These are phyloP conservation scores for Wickerhamiella nectarea DNA, from an alignment of 805 yeast genomes.

Conservation along the genomic window DNA sequence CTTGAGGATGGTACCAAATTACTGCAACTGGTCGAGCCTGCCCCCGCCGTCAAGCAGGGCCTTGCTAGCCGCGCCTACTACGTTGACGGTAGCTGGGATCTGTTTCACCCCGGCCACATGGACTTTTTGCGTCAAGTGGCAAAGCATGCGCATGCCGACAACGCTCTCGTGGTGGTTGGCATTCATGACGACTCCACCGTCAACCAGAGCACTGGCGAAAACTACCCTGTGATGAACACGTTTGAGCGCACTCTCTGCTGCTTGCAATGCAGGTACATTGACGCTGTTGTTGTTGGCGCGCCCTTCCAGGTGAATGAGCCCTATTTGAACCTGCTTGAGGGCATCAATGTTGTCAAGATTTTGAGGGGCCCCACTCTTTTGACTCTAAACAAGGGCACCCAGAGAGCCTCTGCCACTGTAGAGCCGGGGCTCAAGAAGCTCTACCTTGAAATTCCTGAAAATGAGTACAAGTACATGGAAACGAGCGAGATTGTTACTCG, in stretches of 20 bases:
- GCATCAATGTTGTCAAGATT: conserved; percentile 30
- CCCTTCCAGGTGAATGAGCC: conserved; percentile 28
- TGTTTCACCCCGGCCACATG: conserved; percentile 89
- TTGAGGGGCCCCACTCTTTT: conserved; percentile 46
- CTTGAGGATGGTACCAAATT: conserved; percentile 4
- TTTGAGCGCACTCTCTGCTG: conserved; percentile 80
- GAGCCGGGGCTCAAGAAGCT: conserved; percentile 24
- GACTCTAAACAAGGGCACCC: conserved; percentile 24
- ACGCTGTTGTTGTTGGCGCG: conserved; percentile 60
- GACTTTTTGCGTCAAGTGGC: conserved; percentile 45
- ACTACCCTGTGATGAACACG: conserved; percentile 74
- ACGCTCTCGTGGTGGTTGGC: conserved; percentile 50
- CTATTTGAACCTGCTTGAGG: conserved; percentile 30
- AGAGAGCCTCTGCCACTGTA: conserved; percentile 11
- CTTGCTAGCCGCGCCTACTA: conserved; percentile 30
- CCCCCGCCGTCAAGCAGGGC: conserved; percentile 6
- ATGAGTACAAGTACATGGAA: conserved; percentile 50
- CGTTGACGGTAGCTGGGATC: conserved; percentile 77
- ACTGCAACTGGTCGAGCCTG: conserved; percentile 11
- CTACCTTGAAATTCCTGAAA: conserved; percentile 35
- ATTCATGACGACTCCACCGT: conserved; percentile 46
- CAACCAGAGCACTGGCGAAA: conserved; percentile 43
- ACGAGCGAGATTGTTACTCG: conserved; percentile 62
- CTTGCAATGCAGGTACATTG: conserved; percentile 74
- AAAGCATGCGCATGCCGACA: conserved; percentile 27